Base-by-base conservation (phyloP, 2,329 filamentous ascomycete species). In the Fusarium sp. region DNA sequence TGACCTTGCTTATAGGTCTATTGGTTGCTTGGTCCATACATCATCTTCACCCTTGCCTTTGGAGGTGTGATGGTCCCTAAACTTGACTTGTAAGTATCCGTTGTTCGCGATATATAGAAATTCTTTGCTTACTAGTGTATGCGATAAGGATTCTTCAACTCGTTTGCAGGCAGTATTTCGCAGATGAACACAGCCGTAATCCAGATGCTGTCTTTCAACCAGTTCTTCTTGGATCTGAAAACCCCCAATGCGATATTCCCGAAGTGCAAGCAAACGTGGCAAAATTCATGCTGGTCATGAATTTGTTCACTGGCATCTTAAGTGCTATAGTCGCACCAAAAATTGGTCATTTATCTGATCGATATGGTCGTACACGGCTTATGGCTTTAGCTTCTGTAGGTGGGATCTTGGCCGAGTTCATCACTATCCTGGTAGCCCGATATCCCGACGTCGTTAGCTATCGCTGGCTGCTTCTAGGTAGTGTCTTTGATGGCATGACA, bases 41-140 rank as follows among this genome's bases (percentile, higher is more conserved):
- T 93, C 62, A 82, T 97, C 47, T 95, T 94, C 79, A 94, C 94
- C 0, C 84, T 97, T 59, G 94, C 95, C 0, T 95, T 96, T 80
- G 96, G 95, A 36, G 94, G 94, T 62, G 89, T 93, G 11, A 85
- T 96, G 12, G 93, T 98, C 13, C 95, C 95, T 14, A 96, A 93
- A 80, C 86, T 97, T 70, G 97, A 97, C 78, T 83, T 98, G 82
- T 90, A 81, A 80, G 87, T 29, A 45, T 29, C 54, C 39, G 35
- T 27, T 42, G 42, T 22, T 15, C 46, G 52, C 13, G 10, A n/a
- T 25, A 22, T 18, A 39, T 25, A 38, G 15, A 52, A 36, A 50
- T 42, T 15, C 29, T 27, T 50, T 49, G 65, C 65, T 78, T 42
- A 78, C 65, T 38, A n/a, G 14, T 62, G 31, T 73, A 41, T 22